These are phyloP conservation scores for Trichosporon sp. DNA, from an alignment of 1,284 basidiomycete genomes.

Conservation along the genomic window DNA sequence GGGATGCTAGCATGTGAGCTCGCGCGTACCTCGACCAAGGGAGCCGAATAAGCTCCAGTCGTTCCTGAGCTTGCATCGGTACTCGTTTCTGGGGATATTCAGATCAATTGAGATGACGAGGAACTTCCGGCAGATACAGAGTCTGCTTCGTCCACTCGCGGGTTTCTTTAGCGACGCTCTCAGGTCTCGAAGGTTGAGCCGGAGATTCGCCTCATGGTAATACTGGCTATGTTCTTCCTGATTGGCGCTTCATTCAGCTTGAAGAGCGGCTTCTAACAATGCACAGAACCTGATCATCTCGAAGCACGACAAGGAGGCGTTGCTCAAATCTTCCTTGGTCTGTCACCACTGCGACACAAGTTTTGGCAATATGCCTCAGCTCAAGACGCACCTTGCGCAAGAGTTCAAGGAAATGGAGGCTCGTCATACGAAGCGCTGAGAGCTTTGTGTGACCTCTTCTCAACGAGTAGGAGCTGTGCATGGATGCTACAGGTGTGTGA, in stretches of 20 bases:
- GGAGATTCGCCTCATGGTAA: too few relatives aligned
- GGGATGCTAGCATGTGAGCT: too few relatives aligned
- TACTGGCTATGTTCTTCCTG: too few relatives aligned
- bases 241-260: not conserved
- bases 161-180: too few relatives aligned
- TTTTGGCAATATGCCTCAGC: constrained; percentile 65
- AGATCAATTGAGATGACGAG: too few relatives aligned
- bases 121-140: too few relatives aligned
- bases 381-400: constrained; percentile 56
- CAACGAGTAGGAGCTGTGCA: too few relatives aligned
- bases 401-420: constrained; percentile 24
- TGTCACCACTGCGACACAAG: constrained; percentile 62
- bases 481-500: too few relatives aligned
- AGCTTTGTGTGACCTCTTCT: not conserved
- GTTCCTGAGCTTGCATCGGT: not conserved
- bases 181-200: too few relatives aligned
- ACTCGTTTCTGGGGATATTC: not conserved
- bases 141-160: too few relatives aligned
- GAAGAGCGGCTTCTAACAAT: not conserved
- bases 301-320: constrained; percentile 48
- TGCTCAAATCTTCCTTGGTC: constrained; percentile 61
- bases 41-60: constrained; percentile 35
- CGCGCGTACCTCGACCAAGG: too few relatives aligned
- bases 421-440: not conserved
- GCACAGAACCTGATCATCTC: constrained; percentile 50